Conservation (phyloP, 108 stramenopile genomes). For the Pseudonitzschia delicatissima region DNA sequence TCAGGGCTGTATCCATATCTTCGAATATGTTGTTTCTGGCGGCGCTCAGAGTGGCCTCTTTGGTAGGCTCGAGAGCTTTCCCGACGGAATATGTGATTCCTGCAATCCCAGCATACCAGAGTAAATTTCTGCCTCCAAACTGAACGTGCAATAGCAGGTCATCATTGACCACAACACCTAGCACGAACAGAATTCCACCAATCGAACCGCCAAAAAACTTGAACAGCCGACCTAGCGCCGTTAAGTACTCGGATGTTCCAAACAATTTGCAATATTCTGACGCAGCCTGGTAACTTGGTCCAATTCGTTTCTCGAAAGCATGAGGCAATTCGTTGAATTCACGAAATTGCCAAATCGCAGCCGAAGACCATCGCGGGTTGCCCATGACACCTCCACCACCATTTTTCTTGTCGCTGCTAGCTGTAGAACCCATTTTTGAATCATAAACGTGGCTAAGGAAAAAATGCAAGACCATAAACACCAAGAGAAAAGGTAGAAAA, state of each 20-base stretch:
- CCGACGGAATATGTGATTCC: conserved; percentile 82
- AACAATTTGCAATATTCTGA: conserved; percentile 83
- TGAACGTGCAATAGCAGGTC: conserved; percentile 91
- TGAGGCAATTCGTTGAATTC: conserved; percentile 97
- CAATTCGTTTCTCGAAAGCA: conserved; percentile 80
- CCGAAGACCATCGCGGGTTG: conserved; percentile 85
- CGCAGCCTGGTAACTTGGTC: conserved; percentile 84
- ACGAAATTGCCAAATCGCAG: conserved; percentile 90
- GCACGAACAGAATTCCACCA: conserved; percentile 84
- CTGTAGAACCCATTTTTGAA: conserved; percentile 81
- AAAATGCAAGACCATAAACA: conserved; percentile 92
- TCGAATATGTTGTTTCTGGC: conserved; percentile 51
- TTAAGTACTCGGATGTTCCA: conserved; percentile 69
- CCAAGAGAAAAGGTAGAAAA: conserved; percentile 90
- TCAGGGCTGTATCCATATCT: conserved; percentile 70
- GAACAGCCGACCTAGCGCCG: conserved; percentile 69
- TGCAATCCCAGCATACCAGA: conserved; percentile 88
- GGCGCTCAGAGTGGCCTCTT: conserved; percentile 44
- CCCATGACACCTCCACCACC: conserved; percentile 73
- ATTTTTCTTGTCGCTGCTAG: conserved; percentile 37
- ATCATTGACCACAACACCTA: conserved; percentile 88
- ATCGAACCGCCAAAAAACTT: conserved; percentile 93
- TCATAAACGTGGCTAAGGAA: conserved; percentile 93
- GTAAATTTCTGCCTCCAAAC: conserved; percentile 86
- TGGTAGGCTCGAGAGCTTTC: conserved; percentile 68